phyloP scores from a whole-genome alignment of 768 basidiomycete genomes.

The Kwoniella heveanensis region DNA sequence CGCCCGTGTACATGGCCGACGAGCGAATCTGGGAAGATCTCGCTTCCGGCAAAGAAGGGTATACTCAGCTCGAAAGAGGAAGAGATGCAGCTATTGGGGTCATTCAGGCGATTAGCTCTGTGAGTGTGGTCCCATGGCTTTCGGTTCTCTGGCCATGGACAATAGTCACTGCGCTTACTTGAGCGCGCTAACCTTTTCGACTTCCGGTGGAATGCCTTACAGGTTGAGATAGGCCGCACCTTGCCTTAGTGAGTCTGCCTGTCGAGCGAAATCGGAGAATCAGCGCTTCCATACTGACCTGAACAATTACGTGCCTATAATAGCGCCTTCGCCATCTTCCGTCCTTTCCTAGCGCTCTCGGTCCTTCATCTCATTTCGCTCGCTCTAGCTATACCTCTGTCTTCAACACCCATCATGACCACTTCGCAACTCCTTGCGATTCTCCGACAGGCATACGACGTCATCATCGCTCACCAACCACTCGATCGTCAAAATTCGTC shows the following conservation, averaged over 20 bases:
- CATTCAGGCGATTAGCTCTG: slow-evolving; percentile 51
- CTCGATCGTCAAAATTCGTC: slow-evolving; percentile 25
- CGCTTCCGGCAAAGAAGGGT: slow-evolving; percentile 41
- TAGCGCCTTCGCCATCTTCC: slow-evolving; percentile 50
- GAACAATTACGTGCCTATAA: not conserved
- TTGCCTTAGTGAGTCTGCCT: slow-evolving; percentile 43
- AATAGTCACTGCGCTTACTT: no score
- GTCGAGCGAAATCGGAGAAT: not conserved
- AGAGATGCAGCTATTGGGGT: slow-evolving; percentile 53
- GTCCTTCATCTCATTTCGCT: slow-evolving; percentile 43
- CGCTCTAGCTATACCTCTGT: slow-evolving; percentile 30
- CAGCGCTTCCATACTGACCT: not conserved
- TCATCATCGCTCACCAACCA: slow-evolving; percentile 36
- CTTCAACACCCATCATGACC: slow-evolving; percentile 25
- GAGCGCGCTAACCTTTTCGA: no score
- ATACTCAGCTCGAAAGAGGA: slow-evolving; percentile 43
- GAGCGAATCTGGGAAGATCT: slow-evolving; percentile 45
- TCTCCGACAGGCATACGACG: slow-evolving; percentile 44
- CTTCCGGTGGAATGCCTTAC: not conserved
- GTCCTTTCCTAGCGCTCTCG: slow-evolving; percentile 45
- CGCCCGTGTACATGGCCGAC: slow-evolving; percentile 41
- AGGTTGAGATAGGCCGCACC: slow-evolving; percentile 53
- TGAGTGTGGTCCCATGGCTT: no score
- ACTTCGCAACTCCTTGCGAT: slow-evolving; percentile 37
- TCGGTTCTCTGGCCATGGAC: no score